A percentile compares a stretch with the other conserved stretches of the same genome.
Conservation (phyloP, 1,139 yeast species). For the Geotrichum phurueaensis region DNA sequence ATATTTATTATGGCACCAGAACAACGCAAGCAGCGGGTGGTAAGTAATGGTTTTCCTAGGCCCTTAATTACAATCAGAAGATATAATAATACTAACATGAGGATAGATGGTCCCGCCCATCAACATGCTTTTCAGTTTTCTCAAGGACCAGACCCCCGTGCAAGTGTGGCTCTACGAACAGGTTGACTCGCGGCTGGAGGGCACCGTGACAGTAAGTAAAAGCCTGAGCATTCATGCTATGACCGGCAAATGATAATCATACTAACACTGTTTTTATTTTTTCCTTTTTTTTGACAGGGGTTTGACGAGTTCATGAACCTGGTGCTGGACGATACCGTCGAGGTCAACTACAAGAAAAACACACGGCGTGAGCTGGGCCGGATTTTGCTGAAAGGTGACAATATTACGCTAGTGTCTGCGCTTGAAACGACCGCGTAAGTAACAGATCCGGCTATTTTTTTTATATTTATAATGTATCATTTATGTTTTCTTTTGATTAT, state of each 20-base stretch:
- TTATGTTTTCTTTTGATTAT: background rate
- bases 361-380: slow-evolving; percentile 44
- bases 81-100: slow-evolving; percentile 9
- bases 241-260: background rate
- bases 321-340: slow-evolving; percentile 85
- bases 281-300: slow-evolving; percentile 43
- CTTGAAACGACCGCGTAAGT: slow-evolving; percentile 34
- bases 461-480: background rate
- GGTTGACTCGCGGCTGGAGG: slow-evolving; percentile 68
- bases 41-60: slow-evolving; percentile 23
- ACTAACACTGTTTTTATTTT: too few relatives aligned
- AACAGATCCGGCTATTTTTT: background rate
- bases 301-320: slow-evolving; percentile 97
- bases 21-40: slow-evolving; percentile 38
- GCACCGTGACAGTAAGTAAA: slow-evolving; percentile 49
- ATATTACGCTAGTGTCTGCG: slow-evolving; percentile 72
- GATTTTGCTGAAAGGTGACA: slow-evolving; percentile 86
- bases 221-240: too few relatives aligned
- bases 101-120: slow-evolving; percentile 74
- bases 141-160: slow-evolving; percentile 81
- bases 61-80: too few relatives aligned
- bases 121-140: slow-evolving; percentile 77
- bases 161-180: slow-evolving; percentile 72
- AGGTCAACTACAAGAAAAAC: slow-evolving; percentile 47
- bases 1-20: slow-evolving; percentile 24